phyloP scores from a whole-genome alignment of 2,329 filamentous ascomycete species.

The Epichloe gansuensis region DNA sequence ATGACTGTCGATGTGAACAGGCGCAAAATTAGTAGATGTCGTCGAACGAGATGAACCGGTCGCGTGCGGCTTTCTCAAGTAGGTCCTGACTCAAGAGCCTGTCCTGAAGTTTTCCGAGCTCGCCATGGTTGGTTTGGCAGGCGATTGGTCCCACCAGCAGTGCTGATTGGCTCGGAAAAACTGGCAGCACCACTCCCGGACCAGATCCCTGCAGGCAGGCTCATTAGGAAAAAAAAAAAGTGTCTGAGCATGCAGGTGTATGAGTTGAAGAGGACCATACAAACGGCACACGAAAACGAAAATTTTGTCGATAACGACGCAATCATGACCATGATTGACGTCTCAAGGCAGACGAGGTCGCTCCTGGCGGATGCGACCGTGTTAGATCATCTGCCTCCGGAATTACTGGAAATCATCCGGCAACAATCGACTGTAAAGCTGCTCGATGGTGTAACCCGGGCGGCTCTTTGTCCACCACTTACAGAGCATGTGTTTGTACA shows the following conservation, averaged over 20 bases:
- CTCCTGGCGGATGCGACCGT: constrained; percentile 41
- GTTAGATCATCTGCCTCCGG: constrained; percentile 50
- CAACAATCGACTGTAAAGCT: constrained; percentile 50
- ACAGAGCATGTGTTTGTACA: constrained; percentile 63
- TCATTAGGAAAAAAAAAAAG: constrained; percentile 28
- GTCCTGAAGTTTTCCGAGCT: constrained; percentile 31
- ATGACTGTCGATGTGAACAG: constrained; percentile 30
- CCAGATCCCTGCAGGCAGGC: constrained; percentile 13
- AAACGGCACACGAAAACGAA: constrained; percentile 15
- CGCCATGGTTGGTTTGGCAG: constrained; percentile 8
- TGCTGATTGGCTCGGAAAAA: constrained; percentile 25
- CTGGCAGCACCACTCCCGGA: constrained; percentile 21
- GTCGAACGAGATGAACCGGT: constrained; percentile 3
- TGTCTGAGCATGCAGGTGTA: constrained; percentile 4
- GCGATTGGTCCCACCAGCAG: not conserved
- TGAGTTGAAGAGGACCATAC: not conserved
- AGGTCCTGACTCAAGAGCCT: constrained; percentile 14
- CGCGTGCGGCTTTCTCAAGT: constrained; percentile 12
- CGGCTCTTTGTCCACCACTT: constrained; percentile 54
- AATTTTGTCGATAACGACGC: constrained; percentile 17
- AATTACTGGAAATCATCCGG: constrained; percentile 55
- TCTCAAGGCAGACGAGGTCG: constrained; percentile 41
- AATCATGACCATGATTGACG: constrained; percentile 43
- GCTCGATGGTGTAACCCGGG: constrained; percentile 56
- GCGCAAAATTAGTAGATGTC: constrained; percentile 6